A percentile compares a stretch with the other conserved stretches of the same genome.
Evolutionary conservation across 495 filamentous ascomycete species (phyloP).

Genomic region (Penicillium arizonense): DNA sequence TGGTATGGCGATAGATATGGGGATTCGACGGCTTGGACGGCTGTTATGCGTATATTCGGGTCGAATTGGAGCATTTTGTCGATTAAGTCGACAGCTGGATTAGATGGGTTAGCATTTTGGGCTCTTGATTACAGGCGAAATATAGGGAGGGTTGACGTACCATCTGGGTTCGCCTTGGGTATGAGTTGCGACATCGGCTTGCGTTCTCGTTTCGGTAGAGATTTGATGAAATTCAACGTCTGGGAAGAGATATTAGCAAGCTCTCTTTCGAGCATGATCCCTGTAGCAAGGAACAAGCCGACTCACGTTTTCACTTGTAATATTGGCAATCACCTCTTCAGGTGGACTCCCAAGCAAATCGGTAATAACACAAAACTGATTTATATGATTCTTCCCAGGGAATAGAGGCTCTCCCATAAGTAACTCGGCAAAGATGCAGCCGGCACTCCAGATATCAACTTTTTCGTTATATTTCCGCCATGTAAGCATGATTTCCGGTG

Average conservation of each 20-base stretch:
- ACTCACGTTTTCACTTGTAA: slow-evolving; percentile 92
- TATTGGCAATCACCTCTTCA: slow-evolving; percentile 92
- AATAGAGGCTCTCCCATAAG: slow-evolving; percentile 94
- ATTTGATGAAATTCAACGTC: slow-evolving; percentile 95
- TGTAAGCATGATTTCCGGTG: slow-evolving; percentile 99
- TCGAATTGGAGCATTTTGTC: slow-evolving; percentile 97
- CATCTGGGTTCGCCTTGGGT: slow-evolving; percentile 79
- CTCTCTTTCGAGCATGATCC: not conserved
- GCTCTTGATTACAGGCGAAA: not conserved
- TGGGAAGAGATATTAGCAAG: slow-evolving; percentile 32
- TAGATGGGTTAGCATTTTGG: slow-evolving; percentile 9
- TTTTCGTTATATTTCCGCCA: slow-evolving; percentile 99
- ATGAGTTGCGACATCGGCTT: slow-evolving; percentile 87
- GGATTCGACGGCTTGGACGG: slow-evolving; percentile 75
- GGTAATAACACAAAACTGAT: slow-evolving; percentile 98
- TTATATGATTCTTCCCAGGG: slow-evolving; percentile 97
- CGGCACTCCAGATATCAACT: slow-evolving; percentile 98
- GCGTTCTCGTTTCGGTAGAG: slow-evolving; percentile 84
- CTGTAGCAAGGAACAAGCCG: not conserved
- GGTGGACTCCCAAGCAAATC: slow-evolving; percentile 92
- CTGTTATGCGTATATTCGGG: slow-evolving; percentile 81
- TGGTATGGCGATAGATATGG: slow-evolving; percentile 95
- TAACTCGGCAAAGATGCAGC: slow-evolving; percentile 99
- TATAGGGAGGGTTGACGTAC: slow-evolving; percentile 46
- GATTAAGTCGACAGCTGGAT: slow-evolving; percentile 78